A percentile compares a stretch with the other conserved stretches of the same genome.
Evolutionary conservation across 192 early-diverging fungal species (phyloP).

Genomic region (Lobosporangium transversale): DNA sequence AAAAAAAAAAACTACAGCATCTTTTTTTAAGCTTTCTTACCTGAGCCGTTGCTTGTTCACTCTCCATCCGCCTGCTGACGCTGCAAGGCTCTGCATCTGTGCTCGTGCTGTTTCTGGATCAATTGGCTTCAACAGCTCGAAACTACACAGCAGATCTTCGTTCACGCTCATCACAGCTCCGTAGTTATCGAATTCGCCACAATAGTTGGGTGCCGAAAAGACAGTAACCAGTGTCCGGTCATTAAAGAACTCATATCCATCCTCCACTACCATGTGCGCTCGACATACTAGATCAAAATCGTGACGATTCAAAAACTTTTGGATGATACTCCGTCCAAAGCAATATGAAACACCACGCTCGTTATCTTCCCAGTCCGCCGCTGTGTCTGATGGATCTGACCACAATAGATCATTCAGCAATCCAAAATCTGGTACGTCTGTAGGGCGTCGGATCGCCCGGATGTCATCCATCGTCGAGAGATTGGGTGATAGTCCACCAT

Average conservation of each 20-base stretch:
- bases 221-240: conserved; percentile 91
- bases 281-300: conserved; percentile 94
- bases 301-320: conserved; percentile 82
- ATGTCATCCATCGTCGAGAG: conserved; percentile 87
- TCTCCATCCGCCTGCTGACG: conserved; percentile 42
- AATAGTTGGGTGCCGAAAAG: conserved; percentile 97
- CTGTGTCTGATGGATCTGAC: conserved; percentile 90
- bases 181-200: conserved; percentile 94
- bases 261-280: conserved; percentile 97
- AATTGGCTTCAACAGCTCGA: conserved; percentile 78
- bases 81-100: conserved; percentile 52
- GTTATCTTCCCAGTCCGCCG: conserved; percentile 88
- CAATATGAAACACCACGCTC: conserved; percentile 95
- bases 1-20: background rate
- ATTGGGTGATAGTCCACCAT: conserved; percentile 89
- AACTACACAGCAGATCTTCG: conserved; percentile 89
- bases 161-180: conserved; percentile 94
- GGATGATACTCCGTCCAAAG: conserved; percentile 86
- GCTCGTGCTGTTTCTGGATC: conserved; percentile 50
- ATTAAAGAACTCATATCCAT: conserved; percentile 96
- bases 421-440: conserved; percentile 92
- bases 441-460: conserved; percentile 78
- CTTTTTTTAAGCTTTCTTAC: conserved; percentile 16
- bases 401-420: conserved; percentile 91
- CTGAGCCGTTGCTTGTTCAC: conserved; percentile 49